Evolutionary conservation across 1,284 basidiomycete genomes (phyloP), one percentile per base, ranked within the genome.

Genomic region (Takashimella tepidaria): DNA sequence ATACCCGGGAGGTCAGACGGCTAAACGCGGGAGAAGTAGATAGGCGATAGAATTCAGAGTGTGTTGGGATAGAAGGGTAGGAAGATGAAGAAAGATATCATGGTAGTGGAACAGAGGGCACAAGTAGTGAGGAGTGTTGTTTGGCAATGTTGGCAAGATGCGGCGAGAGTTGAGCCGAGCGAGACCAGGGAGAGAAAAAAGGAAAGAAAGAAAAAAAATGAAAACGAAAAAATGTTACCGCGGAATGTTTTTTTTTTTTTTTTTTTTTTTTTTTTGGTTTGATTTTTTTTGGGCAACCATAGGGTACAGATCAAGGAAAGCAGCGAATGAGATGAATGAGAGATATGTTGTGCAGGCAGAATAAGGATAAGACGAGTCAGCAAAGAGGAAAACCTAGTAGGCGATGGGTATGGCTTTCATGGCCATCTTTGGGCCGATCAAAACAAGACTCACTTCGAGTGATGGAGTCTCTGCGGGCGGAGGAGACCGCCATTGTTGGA

Each of bases 401-500:
- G 37, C 13, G 25, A 31, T n/a, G 16, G 8, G 41, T 12, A 11
- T 22, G 41, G 25, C 16, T 12, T 16, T 12, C 16, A n/a, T 26
- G 12, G 49, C 4, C 20, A 11, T 13, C 13, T 25, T 4, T 11
- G 41, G 16, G 40, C 37, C 19, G 0, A 8, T 16, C 5, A 20
- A 3, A 10, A n/a, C 26, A 45, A 23, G 40, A 53, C 52, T 48
- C 31, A 53, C 52, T 19, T 49, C 52, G 20, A 53, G 52, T 6
- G 52, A n/a, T 13, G 41, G 41, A 8, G 25, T 44, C 5, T 26
- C 5, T 19, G 42, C 42, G 8, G 52, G 52, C 2, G 52, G 52
- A 5, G 52, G 52, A 20, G 52, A 53, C 22, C 52, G 52, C 52
- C 52, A 53, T 49, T 53, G 52, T 0, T 45, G 42, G 31, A 53